Percentiles rank a stretch among this genome's conserved stretches.
Evolutionary conservation across 805 yeast species (phyloP).

Genomic region (Candida michaelii): DNA sequence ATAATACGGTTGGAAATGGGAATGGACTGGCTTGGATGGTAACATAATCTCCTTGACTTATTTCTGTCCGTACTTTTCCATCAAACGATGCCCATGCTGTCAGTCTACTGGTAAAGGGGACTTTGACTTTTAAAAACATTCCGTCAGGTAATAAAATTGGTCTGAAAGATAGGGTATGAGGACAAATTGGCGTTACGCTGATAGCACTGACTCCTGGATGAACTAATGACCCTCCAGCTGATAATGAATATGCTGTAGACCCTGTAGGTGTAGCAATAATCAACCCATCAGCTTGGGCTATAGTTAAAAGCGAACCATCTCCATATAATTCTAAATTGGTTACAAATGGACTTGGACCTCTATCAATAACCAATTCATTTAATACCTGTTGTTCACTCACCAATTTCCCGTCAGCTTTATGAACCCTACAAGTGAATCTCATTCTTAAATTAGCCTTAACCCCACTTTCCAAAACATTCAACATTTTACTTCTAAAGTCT

Average conservation of each 20-base stretch:
- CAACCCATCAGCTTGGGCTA: constrained; percentile 92
- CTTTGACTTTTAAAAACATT: constrained; percentile 79
- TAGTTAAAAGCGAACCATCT: constrained; percentile 78
- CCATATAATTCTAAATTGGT: constrained; percentile 89
- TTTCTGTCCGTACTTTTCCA: constrained; percentile 83
- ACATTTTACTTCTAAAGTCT: constrained; percentile 60
- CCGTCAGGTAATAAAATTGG: constrained; percentile 92
- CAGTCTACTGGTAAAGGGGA: constrained; percentile 73
- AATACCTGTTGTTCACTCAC: constrained; percentile 73
- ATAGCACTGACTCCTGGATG: constrained; percentile 94
- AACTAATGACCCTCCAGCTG: constrained; percentile 94
- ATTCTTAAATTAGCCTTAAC: constrained; percentile 76
- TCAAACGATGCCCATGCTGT: constrained; percentile 98
- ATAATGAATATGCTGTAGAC: constrained; percentile 90
- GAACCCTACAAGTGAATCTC: constrained; percentile 82
- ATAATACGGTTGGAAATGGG: constrained; percentile 90
- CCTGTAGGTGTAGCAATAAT: constrained; percentile 95
- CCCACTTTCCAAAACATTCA: constrained; percentile 63
- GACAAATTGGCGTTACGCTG: constrained; percentile 93
- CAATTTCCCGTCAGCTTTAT: constrained; percentile 49
- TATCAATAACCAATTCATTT: constrained; percentile 85
- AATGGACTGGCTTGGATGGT: constrained; percentile 81
- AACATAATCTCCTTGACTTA: constrained; percentile 80
- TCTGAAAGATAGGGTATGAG: constrained; percentile 89
- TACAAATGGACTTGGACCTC: constrained; percentile 93